Evolutionary conservation across 2,329 filamentous ascomycete genomes (phyloP).

Genomic region (Neonectria punicea): DNA sequence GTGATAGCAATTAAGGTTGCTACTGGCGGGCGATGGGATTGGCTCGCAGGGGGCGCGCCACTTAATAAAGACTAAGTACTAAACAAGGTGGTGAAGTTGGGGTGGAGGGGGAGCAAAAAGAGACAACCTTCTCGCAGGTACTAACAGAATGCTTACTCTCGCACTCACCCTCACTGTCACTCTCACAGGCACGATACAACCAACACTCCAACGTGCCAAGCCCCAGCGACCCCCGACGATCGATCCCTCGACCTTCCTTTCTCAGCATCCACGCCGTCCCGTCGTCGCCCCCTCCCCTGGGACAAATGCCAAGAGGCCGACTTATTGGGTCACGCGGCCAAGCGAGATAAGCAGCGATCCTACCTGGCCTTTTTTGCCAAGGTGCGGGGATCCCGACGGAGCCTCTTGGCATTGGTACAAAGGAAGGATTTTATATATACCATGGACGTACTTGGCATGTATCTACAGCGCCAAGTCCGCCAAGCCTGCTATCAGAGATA

Average conservation of each 20-base stretch:
- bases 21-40: conserved; percentile 9
- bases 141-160: no score
- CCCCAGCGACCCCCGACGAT: conserved; percentile 21
- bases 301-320: conserved; percentile 16
- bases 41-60: conserved; percentile 14
- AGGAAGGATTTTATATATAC: no score
- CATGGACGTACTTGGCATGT: no score
- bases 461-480: background rate
- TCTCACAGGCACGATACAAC: background rate
- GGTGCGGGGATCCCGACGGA: conserved; percentile 32
- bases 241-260: conserved; percentile 38
- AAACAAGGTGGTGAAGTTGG: background rate
- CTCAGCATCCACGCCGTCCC: conserved; percentile 24
- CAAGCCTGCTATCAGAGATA: background rate
- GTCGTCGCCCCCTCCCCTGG: background rate
- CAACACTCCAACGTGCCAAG: conserved; percentile 23
- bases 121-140: no score
- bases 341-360: conserved; percentile 32
- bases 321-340: conserved; percentile 32
- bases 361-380: conserved; percentile 16
- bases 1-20: conserved; percentile 34
- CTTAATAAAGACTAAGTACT: conserved; percentile 9
- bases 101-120: no score
- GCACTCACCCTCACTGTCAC: no score
- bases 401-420: conserved; percentile 9